A percentile compares a stretch with the other conserved stretches of the same genome.
phyloP scores from a whole-genome alignment of 108 stramenopile species.

The Poteriospumella lacustris region DNA sequence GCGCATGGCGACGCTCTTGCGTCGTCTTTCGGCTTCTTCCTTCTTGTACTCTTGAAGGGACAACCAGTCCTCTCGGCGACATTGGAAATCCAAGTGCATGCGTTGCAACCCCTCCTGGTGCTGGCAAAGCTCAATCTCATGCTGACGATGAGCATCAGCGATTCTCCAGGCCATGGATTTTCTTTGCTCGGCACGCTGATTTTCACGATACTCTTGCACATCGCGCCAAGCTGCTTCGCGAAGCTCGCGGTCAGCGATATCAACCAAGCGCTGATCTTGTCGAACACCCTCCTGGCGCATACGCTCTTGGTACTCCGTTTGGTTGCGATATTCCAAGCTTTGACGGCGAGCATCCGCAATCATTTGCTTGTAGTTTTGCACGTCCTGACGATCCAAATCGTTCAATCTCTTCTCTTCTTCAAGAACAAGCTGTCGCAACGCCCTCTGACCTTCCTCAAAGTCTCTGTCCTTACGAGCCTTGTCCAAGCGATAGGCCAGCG shows the following conservation, averaged over 20 bases:
- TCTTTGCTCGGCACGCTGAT: not conserved
- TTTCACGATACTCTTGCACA: not conserved
- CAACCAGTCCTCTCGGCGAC: not conserved
- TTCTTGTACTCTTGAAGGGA: not conserved
- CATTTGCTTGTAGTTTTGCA: not conserved
- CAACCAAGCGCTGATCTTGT: not conserved
- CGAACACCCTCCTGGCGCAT: not conserved
- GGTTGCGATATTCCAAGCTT: not conserved
- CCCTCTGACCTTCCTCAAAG: not conserved
- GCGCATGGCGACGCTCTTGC: not conserved
- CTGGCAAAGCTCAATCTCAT: not conserved
- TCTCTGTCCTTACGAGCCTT: not conserved
- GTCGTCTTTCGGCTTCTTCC: not conserved
- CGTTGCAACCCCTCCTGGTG: not conserved
- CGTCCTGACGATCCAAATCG: not conserved
- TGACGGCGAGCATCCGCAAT: not conserved
- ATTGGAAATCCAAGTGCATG: not conserved
- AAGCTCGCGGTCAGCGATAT: not conserved
- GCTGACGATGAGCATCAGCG: not conserved
- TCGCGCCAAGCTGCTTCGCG: not conserved
- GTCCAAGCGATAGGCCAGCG: not conserved
- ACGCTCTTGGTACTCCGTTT: not conserved
- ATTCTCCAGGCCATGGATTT: not conserved
- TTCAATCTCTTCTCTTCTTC: not conserved
- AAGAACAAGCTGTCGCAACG: not conserved